Percentiles rank a stretch among this genome's conserved stretches.
Conservation (phyloP, 2,329 filamentous ascomycete genomes). For the Annulohypoxylon truncatum region DNA sequence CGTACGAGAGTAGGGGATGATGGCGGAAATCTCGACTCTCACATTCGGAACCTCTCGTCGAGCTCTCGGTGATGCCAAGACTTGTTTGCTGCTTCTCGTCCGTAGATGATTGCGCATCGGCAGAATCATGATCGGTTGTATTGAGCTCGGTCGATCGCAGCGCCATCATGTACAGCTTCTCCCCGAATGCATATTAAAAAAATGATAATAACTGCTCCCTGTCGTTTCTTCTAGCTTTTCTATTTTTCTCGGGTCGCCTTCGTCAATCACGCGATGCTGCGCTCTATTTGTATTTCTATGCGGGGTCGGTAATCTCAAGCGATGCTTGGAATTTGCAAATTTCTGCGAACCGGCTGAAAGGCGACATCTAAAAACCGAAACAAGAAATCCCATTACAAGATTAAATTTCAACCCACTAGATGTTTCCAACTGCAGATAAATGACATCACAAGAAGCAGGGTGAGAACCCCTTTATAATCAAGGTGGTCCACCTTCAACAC, state of each 20-base stretch:
- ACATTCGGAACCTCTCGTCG: conserved; percentile 18
- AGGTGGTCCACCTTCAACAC: conserved; percentile 24
- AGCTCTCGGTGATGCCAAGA: conserved; percentile 11
- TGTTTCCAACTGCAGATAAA: not conserved
- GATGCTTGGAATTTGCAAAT: conserved; percentile 11
- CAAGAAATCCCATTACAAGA: conserved; percentile 7
- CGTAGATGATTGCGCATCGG: conserved; percentile 9
- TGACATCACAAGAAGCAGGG: conserved; percentile 32
- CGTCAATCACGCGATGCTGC: not conserved
- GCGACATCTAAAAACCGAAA: conserved; percentile 1
- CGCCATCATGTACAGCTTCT: conserved; percentile 8
- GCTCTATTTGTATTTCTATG: not conserved
- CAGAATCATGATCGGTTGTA: not conserved
- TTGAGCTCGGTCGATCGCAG: conserved; percentile 7
- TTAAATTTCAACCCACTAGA: conserved; percentile 10
- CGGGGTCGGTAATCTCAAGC: conserved; percentile 20
- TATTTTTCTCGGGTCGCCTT: not conserved
- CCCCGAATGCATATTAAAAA: not conserved
- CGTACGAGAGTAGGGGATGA: conserved; percentile 34
- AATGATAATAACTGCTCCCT: not conserved
- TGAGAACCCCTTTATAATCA: conserved; percentile 19
- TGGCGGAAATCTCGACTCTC: conserved; percentile 16
- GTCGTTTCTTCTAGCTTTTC: not conserved
- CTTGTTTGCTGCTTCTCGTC: conserved; percentile 28
- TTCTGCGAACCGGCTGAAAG: conserved; percentile 3